These are phyloP conservation scores for Sergeia podlipaevii DNA, from an alignment of 208 protist genomes.

Conservation along the genomic window DNA sequence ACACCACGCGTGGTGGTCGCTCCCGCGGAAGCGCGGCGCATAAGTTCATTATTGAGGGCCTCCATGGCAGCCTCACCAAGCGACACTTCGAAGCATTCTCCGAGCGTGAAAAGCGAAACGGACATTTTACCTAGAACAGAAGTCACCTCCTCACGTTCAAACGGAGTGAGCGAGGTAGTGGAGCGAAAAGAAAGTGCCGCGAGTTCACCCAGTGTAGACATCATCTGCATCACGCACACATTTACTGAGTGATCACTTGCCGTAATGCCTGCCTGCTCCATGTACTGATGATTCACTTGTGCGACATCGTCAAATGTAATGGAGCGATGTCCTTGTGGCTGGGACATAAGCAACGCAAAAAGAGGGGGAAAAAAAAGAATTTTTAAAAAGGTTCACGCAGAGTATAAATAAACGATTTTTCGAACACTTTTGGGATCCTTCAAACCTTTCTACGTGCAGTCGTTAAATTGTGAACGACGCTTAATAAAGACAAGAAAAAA, in stretches of 20 bases:
- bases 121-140: conserved; percentile 49
- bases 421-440: no score
- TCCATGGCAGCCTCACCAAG: conserved; percentile 44
- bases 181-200: conserved; percentile 43
- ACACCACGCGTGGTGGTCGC: background rate
- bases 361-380: background rate
- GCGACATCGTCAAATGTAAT: conserved; percentile 47
- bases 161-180: conserved; percentile 49
- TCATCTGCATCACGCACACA: conserved; percentile 65
- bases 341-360: no score
- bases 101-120: conserved; percentile 53
- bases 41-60: conserved; percentile 34
- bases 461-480: no score
- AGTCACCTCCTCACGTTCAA: conserved; percentile 64
- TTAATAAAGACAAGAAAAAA: no score
- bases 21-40: background rate
- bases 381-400: no score
- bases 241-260: conserved; percentile 28
- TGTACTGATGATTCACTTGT: conserved; percentile 36
- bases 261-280: conserved; percentile 28
- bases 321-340: no score
- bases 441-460: no score
- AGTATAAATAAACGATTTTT: no score
- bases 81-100: conserved; percentile 52
- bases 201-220: conserved; percentile 69